A percentile compares a stretch with the other conserved stretches of the same genome.
Evolutionary conservation across 1,284 basidiomycete species (phyloP).

Genomic region (Irpex sp.): DNA sequence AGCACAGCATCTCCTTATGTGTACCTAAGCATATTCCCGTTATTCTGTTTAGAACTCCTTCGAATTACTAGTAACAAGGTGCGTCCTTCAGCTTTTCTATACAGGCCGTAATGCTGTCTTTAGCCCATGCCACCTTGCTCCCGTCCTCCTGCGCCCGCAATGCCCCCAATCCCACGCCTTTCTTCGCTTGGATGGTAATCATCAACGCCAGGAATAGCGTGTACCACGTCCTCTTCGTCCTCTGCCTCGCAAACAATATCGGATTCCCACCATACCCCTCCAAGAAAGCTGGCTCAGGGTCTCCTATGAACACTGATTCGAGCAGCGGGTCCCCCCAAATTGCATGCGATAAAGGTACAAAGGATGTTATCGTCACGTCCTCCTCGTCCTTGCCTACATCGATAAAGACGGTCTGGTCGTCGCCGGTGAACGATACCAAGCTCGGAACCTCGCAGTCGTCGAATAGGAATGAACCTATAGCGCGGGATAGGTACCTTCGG

Average conservation of each 20-base stretch:
- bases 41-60: too few species aligned
- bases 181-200: slow-evolving; percentile 37
- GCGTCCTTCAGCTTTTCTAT: slow-evolving; percentile 41
- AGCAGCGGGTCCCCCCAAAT: slow-evolving; percentile 75
- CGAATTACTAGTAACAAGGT: slow-evolving; percentile 37
- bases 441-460: slow-evolving; percentile 71
- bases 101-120: slow-evolving; percentile 32
- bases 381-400: slow-evolving; percentile 23
- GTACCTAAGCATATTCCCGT: too few species aligned
- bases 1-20: too few species aligned
- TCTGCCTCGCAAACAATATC: slow-evolving; percentile 53
- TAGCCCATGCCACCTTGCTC: slow-evolving; percentile 40
- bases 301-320: slow-evolving; percentile 53
- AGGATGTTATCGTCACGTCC: slow-evolving; percentile 26
- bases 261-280: slow-evolving; percentile 56
- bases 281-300: slow-evolving; percentile 43
- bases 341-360: slow-evolving; percentile 44
- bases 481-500: slow-evolving; percentile 51
- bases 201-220: slow-evolving; percentile 59
- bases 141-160: slow-evolving; percentile 10
- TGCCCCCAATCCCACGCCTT: neutral
- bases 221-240: slow-evolving; percentile 72
- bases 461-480: slow-evolving; percentile 70
- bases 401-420: slow-evolving; percentile 49
- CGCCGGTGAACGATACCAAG: slow-evolving; percentile 57